Evolutionary conservation across 148 eudicot genomes (phyloP), one percentile per base, ranked within the genome.

Genomic region (Pouteria glomerata): DNA sequence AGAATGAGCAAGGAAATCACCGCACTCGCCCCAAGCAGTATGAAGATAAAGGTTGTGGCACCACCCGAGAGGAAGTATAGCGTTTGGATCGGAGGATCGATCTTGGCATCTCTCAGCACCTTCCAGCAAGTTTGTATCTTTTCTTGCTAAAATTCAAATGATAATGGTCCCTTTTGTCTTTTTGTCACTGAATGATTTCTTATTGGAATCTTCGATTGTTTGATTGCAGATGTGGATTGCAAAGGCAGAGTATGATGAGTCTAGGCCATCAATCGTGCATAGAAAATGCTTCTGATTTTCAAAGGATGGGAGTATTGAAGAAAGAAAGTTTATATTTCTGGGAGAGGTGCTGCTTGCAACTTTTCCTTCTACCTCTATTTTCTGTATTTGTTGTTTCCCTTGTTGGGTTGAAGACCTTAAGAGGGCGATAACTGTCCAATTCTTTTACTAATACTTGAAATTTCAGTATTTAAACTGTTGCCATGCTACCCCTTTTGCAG

Each of bases 41-140:
- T 91, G 93, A 91, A 91, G 83, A 91, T 91, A 30, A 91, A 90
- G 85, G 91, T 88, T 37, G 97, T 90, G 57, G 97, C 97, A n/a
- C 91, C 97, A n/a, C 97, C 93, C 0, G 97, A 90, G 82, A 88
- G 97, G 84, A 90, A 90, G 80, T 90, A 90, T 83, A 90, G 97
- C 74, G 97, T 90, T 35, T 90, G 93, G 93, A 90, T 90, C 48
- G 96, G 96, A 81, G 96, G 93, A 26, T 90, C 96, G 61, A 90
- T 90, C 74, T 79, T 90, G 84, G 96, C 93, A 62, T 90, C 96
- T 35, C 96, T 90, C 70, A 90, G 93, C 84, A 90, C 96, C 77
- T 90, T 90, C 84, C 93, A 88, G 73, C 93, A 90, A 91, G 93
- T 90, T 59, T 64, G 70, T 63, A 33, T 45, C 45, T 56, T 63